Conservation (phyloP, 192 early-diverging fungal genomes). For the Geranomyces michiganensis region DNA sequence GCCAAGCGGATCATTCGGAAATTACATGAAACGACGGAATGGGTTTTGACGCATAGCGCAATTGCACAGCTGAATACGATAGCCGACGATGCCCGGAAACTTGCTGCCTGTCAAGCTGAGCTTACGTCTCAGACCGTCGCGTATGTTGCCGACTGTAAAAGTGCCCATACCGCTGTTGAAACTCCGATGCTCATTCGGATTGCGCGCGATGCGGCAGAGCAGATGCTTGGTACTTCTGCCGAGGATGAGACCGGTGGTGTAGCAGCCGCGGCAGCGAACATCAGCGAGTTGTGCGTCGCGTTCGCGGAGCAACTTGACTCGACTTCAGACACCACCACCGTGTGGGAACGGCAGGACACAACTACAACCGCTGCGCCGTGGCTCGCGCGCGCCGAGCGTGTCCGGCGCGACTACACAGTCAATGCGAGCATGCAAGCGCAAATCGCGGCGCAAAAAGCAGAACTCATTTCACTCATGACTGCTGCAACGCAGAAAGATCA, state of each 20-base stretch:
- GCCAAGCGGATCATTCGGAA: background rate
- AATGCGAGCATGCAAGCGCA: constrained; percentile 81
- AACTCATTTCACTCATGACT: constrained; percentile 77
- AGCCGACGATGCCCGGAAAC: background rate
- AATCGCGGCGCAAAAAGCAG: constrained; percentile 73
- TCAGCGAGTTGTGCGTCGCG: background rate
- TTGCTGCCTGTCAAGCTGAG: background rate
- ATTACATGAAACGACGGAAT: background rate
- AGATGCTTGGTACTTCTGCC: background rate
- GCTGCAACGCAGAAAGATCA: constrained; percentile 84
- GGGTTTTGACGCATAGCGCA: background rate
- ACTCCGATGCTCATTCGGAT: background rate
- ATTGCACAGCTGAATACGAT: background rate
- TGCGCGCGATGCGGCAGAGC: background rate
- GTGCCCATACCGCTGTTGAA: background rate
- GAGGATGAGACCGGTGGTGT: background rate
- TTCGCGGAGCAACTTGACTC: background rate
- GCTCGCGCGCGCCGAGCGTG: constrained; percentile 73
- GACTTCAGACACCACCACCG: background rate
- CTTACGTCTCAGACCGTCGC: background rate
- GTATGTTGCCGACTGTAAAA: background rate
- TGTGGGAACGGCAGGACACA: constrained; percentile 24
- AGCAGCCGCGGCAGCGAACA: background rate
- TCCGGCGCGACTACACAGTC: constrained; percentile 78
- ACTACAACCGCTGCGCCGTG: constrained; percentile 58